These are phyloP conservation scores for Podochytrium sp. DNA, from an alignment of 192 early-diverging fungal species.

Conservation along the genomic window DNA sequence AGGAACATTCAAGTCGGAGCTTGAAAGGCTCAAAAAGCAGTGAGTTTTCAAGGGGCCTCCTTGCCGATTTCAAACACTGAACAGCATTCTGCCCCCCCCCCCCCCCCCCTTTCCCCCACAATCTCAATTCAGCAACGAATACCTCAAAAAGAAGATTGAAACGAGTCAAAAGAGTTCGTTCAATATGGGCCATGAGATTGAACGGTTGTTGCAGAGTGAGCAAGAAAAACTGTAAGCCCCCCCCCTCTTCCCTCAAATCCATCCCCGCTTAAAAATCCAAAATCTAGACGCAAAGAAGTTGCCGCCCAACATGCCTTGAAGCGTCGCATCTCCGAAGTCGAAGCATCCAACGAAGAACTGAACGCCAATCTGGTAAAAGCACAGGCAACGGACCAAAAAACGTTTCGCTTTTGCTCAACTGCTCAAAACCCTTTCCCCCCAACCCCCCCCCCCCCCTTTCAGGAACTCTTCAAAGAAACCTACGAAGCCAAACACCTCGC, in stretches of 20 bases:
- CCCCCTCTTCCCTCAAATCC: not conserved
- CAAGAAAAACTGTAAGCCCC: slow-evolving; percentile 17
- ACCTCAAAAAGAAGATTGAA: slow-evolving; percentile 29
- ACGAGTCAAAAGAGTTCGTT: slow-evolving; percentile 21
- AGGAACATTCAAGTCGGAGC: slow-evolving; percentile 1
- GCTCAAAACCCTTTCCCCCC: no score
- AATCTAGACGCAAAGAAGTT: not conserved
- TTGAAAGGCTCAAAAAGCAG: slow-evolving; percentile 18
- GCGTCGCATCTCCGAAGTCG: not conserved
- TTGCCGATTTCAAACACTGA: no score
- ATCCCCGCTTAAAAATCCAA: not conserved
- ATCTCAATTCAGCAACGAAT: slow-evolving; percentile 21
- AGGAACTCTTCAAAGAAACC: slow-evolving; percentile 1
- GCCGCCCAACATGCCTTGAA: not conserved
- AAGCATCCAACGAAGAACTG: not conserved
- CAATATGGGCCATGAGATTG: slow-evolving; percentile 21
- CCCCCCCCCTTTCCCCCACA: not conserved
- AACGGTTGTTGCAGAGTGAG: slow-evolving; percentile 8
- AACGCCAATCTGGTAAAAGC: not conserved
- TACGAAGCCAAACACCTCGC: not conserved
- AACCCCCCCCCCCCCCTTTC: no score
- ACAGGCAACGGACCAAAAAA: no score
- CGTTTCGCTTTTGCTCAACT: no score
- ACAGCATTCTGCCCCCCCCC: not conserved
- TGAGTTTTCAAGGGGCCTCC: not conserved